Percentiles rank a stretch among this genome's conserved stretches.
These are phyloP conservation scores for Coemansia asiatica DNA, from an alignment of 192 early-diverging fungal genomes.

Conservation along the genomic window DNA sequence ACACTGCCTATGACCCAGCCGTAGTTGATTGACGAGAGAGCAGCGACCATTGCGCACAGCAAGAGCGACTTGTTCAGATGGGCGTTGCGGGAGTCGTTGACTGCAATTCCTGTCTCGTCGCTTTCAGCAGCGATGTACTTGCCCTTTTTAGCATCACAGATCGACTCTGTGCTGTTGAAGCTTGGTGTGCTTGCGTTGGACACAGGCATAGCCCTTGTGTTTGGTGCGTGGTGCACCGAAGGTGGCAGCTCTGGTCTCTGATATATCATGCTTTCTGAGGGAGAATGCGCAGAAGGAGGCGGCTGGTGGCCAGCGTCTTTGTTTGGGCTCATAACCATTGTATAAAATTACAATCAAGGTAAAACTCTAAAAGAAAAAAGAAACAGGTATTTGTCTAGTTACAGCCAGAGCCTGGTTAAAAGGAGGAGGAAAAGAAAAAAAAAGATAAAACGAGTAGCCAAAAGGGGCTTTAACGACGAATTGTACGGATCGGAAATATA, in stretches of 20 bases:
- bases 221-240: constrained; percentile 12
- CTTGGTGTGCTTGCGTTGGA: constrained; percentile 16
- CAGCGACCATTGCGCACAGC: constrained; percentile 36
- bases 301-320: not conserved
- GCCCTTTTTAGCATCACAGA: constrained; percentile 11
- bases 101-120: constrained; percentile 27
- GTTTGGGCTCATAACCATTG: not conserved
- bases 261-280: not conserved
- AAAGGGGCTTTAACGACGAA: too few relatives aligned
- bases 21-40: constrained; percentile 51
- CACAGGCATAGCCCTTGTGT: not conserved
- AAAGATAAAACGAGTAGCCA: too few relatives aligned
- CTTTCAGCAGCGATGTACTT: constrained; percentile 12
- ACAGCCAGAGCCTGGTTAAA: too few relatives aligned
- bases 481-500: too few relatives aligned
- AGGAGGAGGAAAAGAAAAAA: too few relatives aligned
- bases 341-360: too few relatives aligned
- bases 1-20: constrained; percentile 56
- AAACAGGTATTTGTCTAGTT: too few relatives aligned
- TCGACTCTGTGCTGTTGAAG: constrained; percentile 28
- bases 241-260: not conserved
- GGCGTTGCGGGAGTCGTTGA: constrained; percentile 38
- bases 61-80: constrained; percentile 31
- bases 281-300: too few relatives aligned
- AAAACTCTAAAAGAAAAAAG: too few relatives aligned